Conservation (phyloP, 768 basidiomycete genomes). For the Pisolithus tinctorius region DNA sequence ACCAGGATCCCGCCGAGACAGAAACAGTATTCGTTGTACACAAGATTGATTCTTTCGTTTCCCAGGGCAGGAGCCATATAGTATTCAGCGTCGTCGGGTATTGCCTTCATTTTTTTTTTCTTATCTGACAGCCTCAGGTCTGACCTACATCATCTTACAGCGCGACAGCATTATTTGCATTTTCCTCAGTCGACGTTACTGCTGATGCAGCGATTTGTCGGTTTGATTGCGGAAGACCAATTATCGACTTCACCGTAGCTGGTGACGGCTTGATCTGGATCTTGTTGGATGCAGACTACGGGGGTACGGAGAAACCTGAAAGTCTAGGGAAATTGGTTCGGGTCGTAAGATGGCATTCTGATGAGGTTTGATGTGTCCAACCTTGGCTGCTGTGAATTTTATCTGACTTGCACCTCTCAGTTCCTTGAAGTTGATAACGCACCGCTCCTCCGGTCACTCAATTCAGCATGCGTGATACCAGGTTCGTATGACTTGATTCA, state of each 20-base stretch:
- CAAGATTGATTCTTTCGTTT: constrained; percentile 44
- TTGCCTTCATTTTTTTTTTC: no score
- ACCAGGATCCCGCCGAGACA: constrained; percentile 18
- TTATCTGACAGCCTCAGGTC: no score
- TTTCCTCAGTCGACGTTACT: constrained; percentile 25
- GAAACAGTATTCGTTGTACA: constrained; percentile 48
- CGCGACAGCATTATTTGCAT: constrained; percentile 60
- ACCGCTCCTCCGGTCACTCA: constrained; percentile 39
- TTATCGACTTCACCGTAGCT: constrained; percentile 49
- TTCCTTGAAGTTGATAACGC: constrained; percentile 15
- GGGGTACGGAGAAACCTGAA: constrained; percentile 7
- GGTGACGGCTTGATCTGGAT: constrained; percentile 37
- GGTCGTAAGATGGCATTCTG: constrained; percentile 29
- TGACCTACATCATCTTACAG: constrained; percentile 29
- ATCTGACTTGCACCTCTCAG: constrained; percentile 9
- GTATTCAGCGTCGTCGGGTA: constrained; percentile 74
- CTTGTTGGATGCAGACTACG: constrained; percentile 43
- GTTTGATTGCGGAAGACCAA: constrained; percentile 49
- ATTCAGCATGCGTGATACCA: constrained; percentile 35
- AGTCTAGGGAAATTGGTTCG: constrained; percentile 20
- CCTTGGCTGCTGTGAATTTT: not conserved
- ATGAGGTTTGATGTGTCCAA: constrained; percentile 29
- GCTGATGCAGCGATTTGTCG: constrained; percentile 24
- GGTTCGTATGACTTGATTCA: constrained; percentile 30
- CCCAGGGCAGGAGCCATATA: constrained; percentile 33